Evolutionary conservation across 768 basidiomycete species (phyloP).

Genomic region (Rhizopogon rudus): DNA sequence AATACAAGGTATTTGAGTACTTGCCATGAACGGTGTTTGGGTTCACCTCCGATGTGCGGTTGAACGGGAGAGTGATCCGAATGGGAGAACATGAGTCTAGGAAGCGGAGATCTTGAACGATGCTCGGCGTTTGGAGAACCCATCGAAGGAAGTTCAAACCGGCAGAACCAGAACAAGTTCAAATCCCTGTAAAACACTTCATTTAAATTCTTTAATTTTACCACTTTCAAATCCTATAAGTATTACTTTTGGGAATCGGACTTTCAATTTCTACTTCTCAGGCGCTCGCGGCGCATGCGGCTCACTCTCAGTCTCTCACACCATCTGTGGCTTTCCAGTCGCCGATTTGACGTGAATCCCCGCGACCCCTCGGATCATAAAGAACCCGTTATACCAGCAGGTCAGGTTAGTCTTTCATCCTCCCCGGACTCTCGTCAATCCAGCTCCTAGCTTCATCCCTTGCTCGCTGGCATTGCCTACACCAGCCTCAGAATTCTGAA

Average conservation of each 20-base stretch:
- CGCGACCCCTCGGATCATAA: constrained; percentile 13
- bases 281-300: constrained; percentile 25
- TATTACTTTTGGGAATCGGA: constrained; percentile 20
- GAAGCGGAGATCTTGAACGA: constrained; percentile 16
- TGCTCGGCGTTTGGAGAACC: constrained; percentile 5
- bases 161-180: neutral
- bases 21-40: constrained; percentile 22
- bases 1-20: constrained; percentile 18
- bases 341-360: constrained; percentile 21
- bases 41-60: constrained; percentile 20
- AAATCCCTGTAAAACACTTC: neutral
- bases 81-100: constrained; percentile 21
- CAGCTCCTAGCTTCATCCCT: neutral
- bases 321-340: constrained; percentile 21
- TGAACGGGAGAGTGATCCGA: constrained; percentile 25
- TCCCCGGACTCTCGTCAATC: neutral
- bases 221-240: neutral
- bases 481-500: constrained; percentile 8
- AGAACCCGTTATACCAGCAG: no score
- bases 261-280: constrained; percentile 17
- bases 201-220: neutral
- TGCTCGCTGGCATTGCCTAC: neutral
- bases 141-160: constrained; percentile 2
- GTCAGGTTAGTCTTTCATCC: neutral
- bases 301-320: constrained; percentile 7